Evolutionary conservation across 306 rosid species (phyloP), one percentile per base, ranked within the genome.

Genomic region (Dalbergia cochinchinensis): DNA sequence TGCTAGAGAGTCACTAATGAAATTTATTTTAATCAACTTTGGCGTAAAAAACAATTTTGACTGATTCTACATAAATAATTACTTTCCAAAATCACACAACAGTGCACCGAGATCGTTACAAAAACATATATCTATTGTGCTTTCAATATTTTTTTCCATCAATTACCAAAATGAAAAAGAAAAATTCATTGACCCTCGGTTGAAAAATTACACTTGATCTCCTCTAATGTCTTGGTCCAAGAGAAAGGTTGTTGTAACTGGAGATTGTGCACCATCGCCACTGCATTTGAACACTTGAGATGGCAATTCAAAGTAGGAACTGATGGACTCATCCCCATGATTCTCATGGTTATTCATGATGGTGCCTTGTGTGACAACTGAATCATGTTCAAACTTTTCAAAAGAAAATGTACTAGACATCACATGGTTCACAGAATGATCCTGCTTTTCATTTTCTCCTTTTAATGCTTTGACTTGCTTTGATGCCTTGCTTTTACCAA

Each of bases 271-370:
- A 31, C 80, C 92, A n/a, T 84, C 80, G 4, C 14, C 81, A 35
- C 59, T 78, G 16, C 76, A 79, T 77, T 87, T 69, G 48, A 92
- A 71, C 26, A 90, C 34, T 71, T 84, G 89, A 84, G 87, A 59
- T 12, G 98, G 97, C 33, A 94, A 84, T 65, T 94, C 98, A 55
- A 90, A 94, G 85, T 89, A 92, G 58, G 87, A 92, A 79, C 82
- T 83, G 14, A 11, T n/a, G 12, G 93, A 78, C 47, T 89, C 87
- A 0, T 87, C 97, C 39, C 85, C 96, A 6, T 59, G 19, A 14
- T 65, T 18, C n/a, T 89, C 86, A 39, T 69, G 83, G 0, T 71
- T 37, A 85, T 60, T 75, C 39, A 8, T 42, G 3, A 42, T 5
- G 41, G 5, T 10, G 19, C 86, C 89, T 11, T 90, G 86, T 16